phyloP scores from a whole-genome alignment of 2,329 filamentous ascomycete species.

The Penicillium sp. region DNA sequence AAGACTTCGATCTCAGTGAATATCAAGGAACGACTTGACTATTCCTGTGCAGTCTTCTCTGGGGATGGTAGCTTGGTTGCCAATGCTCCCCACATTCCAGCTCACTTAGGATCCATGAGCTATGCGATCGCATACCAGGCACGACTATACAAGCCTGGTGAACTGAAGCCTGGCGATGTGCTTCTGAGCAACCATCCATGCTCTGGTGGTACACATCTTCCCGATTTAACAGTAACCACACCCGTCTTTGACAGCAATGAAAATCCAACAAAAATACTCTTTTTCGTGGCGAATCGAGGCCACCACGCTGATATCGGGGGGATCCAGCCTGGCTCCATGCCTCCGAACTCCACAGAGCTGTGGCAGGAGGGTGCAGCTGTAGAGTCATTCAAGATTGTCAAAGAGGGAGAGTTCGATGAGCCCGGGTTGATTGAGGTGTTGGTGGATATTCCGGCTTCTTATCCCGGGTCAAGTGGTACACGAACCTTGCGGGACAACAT shows the following conservation, averaged over 20 bases:
- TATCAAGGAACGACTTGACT: conserved; percentile 81
- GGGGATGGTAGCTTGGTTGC: conserved; percentile 67
- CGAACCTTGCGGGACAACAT: conserved; percentile 56
- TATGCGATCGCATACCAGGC: conserved; percentile 74
- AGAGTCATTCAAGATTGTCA: conserved; percentile 32
- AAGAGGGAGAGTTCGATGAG: conserved; percentile 38
- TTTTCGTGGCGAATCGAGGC: conserved; percentile 72
- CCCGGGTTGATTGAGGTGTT: conserved; percentile 61
- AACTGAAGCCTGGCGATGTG: conserved; percentile 73
- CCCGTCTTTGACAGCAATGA: conserved; percentile 68
- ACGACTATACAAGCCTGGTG: conserved; percentile 60
- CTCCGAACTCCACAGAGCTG: conserved; percentile 37
- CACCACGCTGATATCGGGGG: conserved; percentile 71
- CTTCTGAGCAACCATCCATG: conserved; percentile 66
- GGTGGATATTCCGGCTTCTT: conserved; percentile 66
- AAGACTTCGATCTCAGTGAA: conserved; percentile 73
- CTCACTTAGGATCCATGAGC: conserved; percentile 72
- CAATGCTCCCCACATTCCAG: conserved; percentile 70
- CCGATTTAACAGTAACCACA: conserved; percentile 74
- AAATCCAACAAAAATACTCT: conserved; percentile 57
- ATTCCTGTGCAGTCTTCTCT: conserved; percentile 77
- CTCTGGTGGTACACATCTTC: conserved; percentile 77
- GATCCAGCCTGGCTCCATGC: conserved; percentile 50
- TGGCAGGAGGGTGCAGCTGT: conserved; percentile 43
- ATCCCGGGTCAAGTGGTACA: conserved; percentile 72